Percentiles rank a stretch among this genome's conserved stretches.
Conservation (phyloP, 2,329 filamentous ascomycete genomes). For the Acrodontium crateriforme region DNA sequence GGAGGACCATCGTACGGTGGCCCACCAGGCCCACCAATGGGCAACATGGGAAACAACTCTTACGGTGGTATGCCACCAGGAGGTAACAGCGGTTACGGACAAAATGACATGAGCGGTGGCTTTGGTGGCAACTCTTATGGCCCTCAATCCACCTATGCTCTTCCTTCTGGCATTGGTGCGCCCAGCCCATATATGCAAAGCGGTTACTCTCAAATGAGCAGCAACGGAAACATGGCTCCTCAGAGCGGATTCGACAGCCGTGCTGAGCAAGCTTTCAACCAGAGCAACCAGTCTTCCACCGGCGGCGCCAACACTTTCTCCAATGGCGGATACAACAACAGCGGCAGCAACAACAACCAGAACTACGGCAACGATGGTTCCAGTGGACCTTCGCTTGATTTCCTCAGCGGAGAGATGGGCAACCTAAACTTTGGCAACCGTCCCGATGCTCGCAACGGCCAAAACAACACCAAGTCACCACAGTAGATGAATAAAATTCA, state of each 20-base stretch:
- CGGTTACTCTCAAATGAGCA: constrained; percentile 46
- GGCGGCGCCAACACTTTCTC: constrained; percentile 41
- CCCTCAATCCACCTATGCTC: constrained; percentile 74
- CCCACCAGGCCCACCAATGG: constrained; percentile 56
- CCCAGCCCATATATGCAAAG: constrained; percentile 74
- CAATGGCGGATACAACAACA: constrained; percentile 44
- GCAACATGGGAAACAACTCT: constrained; percentile 14
- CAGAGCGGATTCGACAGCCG: constrained; percentile 77
- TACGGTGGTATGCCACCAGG: constrained; percentile 34
- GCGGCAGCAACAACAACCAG: constrained; percentile 32
- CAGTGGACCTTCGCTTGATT: constrained; percentile 66
- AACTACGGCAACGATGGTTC: constrained; percentile 36
- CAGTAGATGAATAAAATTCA: constrained; percentile 13
- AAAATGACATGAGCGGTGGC: constrained; percentile 45
- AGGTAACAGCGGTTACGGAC: constrained; percentile 58
- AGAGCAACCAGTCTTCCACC: constrained; percentile 62
- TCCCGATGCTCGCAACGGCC: constrained; percentile 28
- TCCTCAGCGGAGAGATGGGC: constrained; percentile 60
- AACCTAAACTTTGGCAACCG: constrained; percentile 55
- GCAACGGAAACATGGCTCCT: constrained; percentile 48
- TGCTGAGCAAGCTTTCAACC: constrained; percentile 78
- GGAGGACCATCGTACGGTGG: constrained; percentile 39
- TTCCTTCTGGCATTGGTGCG: constrained; percentile 73
- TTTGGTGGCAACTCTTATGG: constrained; percentile 68
- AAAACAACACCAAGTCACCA: constrained; percentile 17